These are phyloP conservation scores for Aplosporella prunicola DNA, from an alignment of 2,329 filamentous ascomycete genomes.

Conservation along the genomic window DNA sequence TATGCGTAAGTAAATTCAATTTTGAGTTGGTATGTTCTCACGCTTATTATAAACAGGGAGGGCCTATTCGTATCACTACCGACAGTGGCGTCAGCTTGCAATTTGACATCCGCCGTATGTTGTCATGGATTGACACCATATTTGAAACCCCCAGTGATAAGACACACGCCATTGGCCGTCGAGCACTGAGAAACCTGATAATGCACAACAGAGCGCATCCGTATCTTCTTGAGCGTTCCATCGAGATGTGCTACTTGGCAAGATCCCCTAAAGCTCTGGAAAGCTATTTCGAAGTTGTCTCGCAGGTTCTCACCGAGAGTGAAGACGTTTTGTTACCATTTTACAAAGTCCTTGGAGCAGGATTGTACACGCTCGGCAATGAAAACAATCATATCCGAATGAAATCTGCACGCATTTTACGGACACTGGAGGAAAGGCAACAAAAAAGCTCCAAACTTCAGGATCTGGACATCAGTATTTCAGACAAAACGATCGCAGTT, in stretches of 20 bases:
- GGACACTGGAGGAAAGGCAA: conserved; percentile 73
- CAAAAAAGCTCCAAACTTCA: conserved; percentile 83
- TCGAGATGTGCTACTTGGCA: conserved; percentile 80
- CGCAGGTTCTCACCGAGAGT: conserved; percentile 74
- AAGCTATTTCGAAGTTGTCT: conserved; percentile 91
- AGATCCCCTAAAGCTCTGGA: conserved; percentile 75
- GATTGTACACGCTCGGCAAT: conserved; percentile 85
- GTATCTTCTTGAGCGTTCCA: conserved; percentile 79
- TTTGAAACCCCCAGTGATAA: conserved; percentile 88
- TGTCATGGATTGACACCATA: conserved; percentile 91
- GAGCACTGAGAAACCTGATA: conserved; percentile 82
- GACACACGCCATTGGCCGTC: conserved; percentile 79
- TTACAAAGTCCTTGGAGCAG: conserved; percentile 82
- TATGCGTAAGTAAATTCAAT: conserved; percentile 71
- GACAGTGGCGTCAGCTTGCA: conserved; percentile 80
- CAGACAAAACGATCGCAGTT: conserved; percentile 94
- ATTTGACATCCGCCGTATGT: conserved; percentile 86
- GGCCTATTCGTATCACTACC: conserved; percentile 75
- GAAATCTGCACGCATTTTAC: conserved; percentile 73
- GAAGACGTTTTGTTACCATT: conserved; percentile 76
- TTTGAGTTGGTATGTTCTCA: too few species aligned
- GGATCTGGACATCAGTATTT: conserved; percentile 96
- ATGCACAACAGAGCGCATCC: conserved; percentile 81
- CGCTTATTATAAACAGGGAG: conserved; percentile 28
- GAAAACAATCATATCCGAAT: conserved; percentile 81